Conservation (phyloP, 805 yeast genomes). For the Myxozyma vanderwaltii region DNA sequence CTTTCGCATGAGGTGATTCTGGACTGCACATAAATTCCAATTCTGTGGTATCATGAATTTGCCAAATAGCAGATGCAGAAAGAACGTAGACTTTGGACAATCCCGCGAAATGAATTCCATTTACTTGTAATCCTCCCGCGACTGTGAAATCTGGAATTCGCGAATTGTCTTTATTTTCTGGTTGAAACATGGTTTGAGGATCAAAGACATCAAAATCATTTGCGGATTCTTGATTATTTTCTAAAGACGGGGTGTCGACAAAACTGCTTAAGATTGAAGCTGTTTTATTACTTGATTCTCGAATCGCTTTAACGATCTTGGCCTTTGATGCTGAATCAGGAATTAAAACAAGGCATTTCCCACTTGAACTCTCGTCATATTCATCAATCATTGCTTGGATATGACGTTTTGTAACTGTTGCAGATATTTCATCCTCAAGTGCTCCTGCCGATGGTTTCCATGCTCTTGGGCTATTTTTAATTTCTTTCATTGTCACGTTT, state of each 20-base stretch:
- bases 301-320: conserved; percentile 2
- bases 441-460: neutral
- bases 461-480: neutral
- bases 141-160: conserved; percentile 23
- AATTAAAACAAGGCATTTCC: conserved; percentile 19
- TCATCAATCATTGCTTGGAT: conserved; percentile 1
- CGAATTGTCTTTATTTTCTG: neutral
- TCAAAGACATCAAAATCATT: conserved; percentile 9
- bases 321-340: conserved; percentile 20
- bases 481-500: neutral
- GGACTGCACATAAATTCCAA: conserved; percentile 3
- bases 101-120: conserved; percentile 29
- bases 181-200: conserved; percentile 8
- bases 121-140: conserved; percentile 12
- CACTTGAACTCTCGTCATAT: neutral
- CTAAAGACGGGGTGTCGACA: neutral
- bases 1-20: conserved; percentile 6
- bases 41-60: conserved; percentile 9
- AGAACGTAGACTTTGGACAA: conserved; percentile 27
- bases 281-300: too few relatives aligned
- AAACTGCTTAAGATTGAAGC: neutral
- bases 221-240: neutral
- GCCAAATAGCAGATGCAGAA: conserved; percentile 7
- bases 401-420: conserved; percentile 2
- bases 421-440: neutral